Conservation (phyloP, 2,329 filamentous ascomycete species). For the Elsinoe perseae region DNA sequence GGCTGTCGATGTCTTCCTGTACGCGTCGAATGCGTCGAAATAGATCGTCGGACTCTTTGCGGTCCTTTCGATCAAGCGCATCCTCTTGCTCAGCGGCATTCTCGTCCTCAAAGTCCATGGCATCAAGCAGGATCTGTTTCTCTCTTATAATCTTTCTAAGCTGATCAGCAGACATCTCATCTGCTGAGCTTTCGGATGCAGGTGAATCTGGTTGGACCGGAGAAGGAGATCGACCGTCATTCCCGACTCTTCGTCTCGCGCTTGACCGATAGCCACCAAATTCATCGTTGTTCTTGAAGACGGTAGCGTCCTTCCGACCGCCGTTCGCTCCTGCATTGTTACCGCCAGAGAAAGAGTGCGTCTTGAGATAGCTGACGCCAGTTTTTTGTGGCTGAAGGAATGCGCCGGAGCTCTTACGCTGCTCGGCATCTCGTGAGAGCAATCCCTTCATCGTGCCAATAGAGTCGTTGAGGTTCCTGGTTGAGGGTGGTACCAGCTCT, state of each 20-base stretch:
- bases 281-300: constrained; percentile 93
- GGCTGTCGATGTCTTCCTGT: constrained; percentile 88
- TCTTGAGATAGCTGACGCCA: constrained; percentile 96
- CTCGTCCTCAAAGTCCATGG: constrained; percentile 93
- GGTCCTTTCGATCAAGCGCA: constrained; percentile 78
- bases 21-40: constrained; percentile 85
- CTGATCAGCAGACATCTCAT: constrained; percentile 80
- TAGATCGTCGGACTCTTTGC: constrained; percentile 85
- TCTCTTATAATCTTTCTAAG: constrained; percentile 87
- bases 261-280: constrained; percentile 82
- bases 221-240: constrained; percentile 61
- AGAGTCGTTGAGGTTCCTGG: constrained; percentile 83
- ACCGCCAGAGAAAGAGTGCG: constrained; percentile 68
- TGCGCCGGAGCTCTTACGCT: constrained; percentile 80
- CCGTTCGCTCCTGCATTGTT: constrained; percentile 47
- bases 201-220: constrained; percentile 65
- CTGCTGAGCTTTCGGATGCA: constrained; percentile 54
- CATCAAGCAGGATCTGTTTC: constrained; percentile 88
- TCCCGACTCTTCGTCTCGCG: constrained; percentile 73
- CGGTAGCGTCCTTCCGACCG: constrained; percentile 83
- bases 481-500: constrained; percentile 90
- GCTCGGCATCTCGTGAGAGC: constrained; percentile 81
- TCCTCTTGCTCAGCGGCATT: constrained; percentile 85
- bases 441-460: constrained; percentile 89
- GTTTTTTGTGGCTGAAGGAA: constrained; percentile 90